Evolutionary conservation across 2,329 filamentous ascomycete species (phyloP).

Genomic region (Hymenoscyphus linearis): DNA sequence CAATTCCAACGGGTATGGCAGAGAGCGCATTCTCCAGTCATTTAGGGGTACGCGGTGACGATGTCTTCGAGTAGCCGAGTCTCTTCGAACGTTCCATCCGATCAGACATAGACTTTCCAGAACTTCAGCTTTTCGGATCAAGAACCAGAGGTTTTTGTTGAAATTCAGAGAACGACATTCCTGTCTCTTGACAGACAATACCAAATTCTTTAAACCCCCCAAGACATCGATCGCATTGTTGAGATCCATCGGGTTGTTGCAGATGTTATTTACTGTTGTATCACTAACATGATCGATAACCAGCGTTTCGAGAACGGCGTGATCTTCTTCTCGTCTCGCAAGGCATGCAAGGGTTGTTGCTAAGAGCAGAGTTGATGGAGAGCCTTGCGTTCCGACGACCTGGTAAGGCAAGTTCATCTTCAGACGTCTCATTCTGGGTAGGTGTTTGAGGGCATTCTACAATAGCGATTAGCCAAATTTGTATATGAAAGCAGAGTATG

Average conservation of each 20-base stretch:
- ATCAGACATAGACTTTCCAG: slow-evolving; percentile 45
- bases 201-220: slow-evolving; percentile 39
- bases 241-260: slow-evolving; percentile 47
- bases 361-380: slow-evolving; percentile 46
- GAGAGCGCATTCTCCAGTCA: slow-evolving; percentile 29
- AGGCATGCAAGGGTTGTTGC: slow-evolving; percentile 48
- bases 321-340: slow-evolving; percentile 40
- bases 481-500: not conserved
- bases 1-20: slow-evolving; percentile 23
- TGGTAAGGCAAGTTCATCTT: slow-evolving; percentile 48
- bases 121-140: slow-evolving; percentile 41
- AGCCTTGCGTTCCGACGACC: slow-evolving; percentile 41
- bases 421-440: slow-evolving; percentile 41
- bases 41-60: slow-evolving; percentile 13
- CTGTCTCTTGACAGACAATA: slow-evolving; percentile 43
- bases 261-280: slow-evolving; percentile 42
- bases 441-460: slow-evolving; percentile 38
- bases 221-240: slow-evolving; percentile 43
- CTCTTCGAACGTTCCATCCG: slow-evolving; percentile 33
- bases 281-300: slow-evolving; percentile 48
- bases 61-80: slow-evolving; percentile 19
- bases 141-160: slow-evolving; percentile 43
- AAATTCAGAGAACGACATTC: slow-evolving; percentile 37
- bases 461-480: slow-evolving; percentile 2
- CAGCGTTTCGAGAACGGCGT: slow-evolving; percentile 39